Base-by-base conservation (phyloP, 306 rosid species). In the Ormosia semicastrata region DNA sequence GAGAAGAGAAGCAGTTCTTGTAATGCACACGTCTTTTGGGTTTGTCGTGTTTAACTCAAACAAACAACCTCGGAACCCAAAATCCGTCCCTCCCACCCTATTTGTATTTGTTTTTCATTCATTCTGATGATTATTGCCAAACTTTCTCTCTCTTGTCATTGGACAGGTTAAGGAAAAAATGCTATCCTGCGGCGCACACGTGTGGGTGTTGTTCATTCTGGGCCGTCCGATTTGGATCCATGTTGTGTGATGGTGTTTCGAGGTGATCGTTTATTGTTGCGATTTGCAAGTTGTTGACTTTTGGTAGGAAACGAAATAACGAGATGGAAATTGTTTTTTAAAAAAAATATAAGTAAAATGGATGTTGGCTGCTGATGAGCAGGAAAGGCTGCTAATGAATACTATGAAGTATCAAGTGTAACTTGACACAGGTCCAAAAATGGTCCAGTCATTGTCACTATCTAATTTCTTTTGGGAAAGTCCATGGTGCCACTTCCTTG, bases 31-130 rank as follows among this genome's bases (percentile, higher is more conserved):
- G 87, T 82, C 10, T 56, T 56, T 32, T 53, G 76, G 62, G 37
- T 62, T 77, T 74, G 88, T 86, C 85, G 74, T 83, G 83, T 83
- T 56, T 62, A 66, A 77, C 81, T 80, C 9, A 63, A 85, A 67
- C 69, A 83, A 71, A 37, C 77, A 85, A 82, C 34, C 78, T 50
- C 7, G 13, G 46, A 82, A 64, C 75, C 40, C 24, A 53, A 50
- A 36, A 70, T 69, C 57, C 30, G 64, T 69, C 76, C 53, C 29
- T 67, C 58, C 50, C 18, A 12, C 37, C 24, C 33, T 64, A 30
- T 43, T 43, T n/a, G n/a, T n/a, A n/a, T n/a, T 32, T 49, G 17
- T 43, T 69, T 85, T 24, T 63, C 50, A 15, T 82, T 72, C 49
- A 53, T 75, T 78, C 58, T 39, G 46, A 63, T 34, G 75, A 76